Percentiles rank a stretch among this genome's conserved stretches.
Evolutionary conservation across 345 rosid species (phyloP).

Genomic region (Lepidium africanum): DNA sequence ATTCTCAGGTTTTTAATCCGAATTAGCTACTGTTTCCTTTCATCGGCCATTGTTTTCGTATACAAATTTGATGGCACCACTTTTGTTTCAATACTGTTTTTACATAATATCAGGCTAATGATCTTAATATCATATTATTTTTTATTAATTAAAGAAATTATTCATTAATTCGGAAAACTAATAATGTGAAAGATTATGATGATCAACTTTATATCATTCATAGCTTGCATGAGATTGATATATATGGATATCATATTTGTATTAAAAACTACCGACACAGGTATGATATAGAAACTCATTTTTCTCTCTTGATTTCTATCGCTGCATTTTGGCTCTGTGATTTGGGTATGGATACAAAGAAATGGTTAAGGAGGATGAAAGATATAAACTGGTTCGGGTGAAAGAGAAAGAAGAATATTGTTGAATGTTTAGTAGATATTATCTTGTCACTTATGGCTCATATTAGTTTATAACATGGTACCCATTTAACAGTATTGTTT

Average conservation of each 20-base stretch:
- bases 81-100: too few species aligned
- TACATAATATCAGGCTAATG: slow-evolving; percentile 22
- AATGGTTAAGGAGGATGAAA: slow-evolving; percentile 32
- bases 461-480: too few species aligned
- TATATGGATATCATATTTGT: slow-evolving; percentile 64
- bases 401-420: slow-evolving; percentile 59
- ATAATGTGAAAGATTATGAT: not conserved
- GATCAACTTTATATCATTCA: slow-evolving; percentile 65
- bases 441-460: too few species aligned
- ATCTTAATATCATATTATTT: slow-evolving; percentile 24
- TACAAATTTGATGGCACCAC: too few species aligned
- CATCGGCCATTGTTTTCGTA: too few species aligned
- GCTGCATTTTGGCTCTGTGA: not conserved
- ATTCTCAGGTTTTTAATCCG: too few species aligned
- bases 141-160: not conserved
- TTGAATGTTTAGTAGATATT: too few species aligned
- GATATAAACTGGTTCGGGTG: slow-evolving; percentile 35
- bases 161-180: not conserved
- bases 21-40: too few species aligned
- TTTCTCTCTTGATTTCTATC: not conserved
- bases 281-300: too few species aligned
- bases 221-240: slow-evolving; percentile 67
- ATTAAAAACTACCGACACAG: not conserved
- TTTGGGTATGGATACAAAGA: slow-evolving; percentile 34
- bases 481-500: too few species aligned